These are phyloP conservation scores for Ustilago shanxiensis DNA, from an alignment of 1,284 basidiomycete species.

Conservation along the genomic window DNA sequence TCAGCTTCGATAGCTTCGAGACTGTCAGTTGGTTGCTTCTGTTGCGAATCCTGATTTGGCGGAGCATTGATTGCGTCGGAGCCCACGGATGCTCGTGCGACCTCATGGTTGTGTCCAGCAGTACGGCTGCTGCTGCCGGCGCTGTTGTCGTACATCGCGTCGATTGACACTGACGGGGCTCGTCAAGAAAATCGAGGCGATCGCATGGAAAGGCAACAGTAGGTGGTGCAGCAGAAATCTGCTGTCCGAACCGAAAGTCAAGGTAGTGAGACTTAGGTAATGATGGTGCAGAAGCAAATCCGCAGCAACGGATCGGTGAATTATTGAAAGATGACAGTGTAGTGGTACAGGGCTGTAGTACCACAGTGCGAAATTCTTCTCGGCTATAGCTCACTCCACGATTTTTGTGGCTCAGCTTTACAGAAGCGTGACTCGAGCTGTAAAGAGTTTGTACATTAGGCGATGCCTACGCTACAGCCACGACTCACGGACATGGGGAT, in stretches of 20 bases:
- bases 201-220: background rate
- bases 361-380: no score
- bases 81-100: background rate
- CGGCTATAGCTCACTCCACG: no score
- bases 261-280: background rate
- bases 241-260: background rate
- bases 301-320: background rate
- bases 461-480: no score
- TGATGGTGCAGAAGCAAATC: background rate
- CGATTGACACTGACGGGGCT: background rate
- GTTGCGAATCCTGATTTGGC: background rate
- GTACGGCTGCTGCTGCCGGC: slow-evolving; percentile 1
- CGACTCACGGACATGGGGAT: no score
- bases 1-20: slow-evolving; percentile 7
- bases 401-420: no score
- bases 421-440: no score
- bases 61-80: background rate
- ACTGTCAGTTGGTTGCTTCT: background rate
- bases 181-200: background rate
- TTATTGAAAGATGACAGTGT: no score
- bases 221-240: background rate
- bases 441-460: no score
- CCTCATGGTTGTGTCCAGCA: background rate
- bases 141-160: background rate
- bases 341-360: no score